Base-by-base conservation (phyloP, 1,284 basidiomycete species). In the Gymnopus androsaceus region DNA sequence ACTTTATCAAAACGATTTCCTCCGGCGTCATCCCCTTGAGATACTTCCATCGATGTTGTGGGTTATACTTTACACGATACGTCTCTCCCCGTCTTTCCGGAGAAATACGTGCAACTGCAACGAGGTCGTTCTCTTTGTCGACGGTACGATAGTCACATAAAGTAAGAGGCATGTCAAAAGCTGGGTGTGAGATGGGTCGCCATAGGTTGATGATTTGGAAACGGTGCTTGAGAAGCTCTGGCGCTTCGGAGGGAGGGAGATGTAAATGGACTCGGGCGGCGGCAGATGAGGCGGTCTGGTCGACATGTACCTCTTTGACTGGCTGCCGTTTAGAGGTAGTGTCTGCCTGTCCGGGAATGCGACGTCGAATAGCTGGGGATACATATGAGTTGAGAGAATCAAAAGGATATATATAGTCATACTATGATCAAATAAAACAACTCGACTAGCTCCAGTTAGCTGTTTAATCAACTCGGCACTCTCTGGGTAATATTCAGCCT, bases 191-290 rank as follows among this genome's bases (percentile, higher is more conserved):
- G 54, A 87, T 80, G 1, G 85, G 84, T 17, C 83, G 71, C 85
- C 85, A 87, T 44, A 87, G 71, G 68, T 86, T 87, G 68, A 87
- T 80, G 57, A 85, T 78, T 64, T 85, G 82, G 69, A 78, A 82
- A 23, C 82, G 79, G 25, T 71, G 67, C 46, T 71, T 67, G 27
- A 81, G 68, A 19, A 80, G 70, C 28, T 68, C 69, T 0, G 76
- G 76, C 0, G 73, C 81, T 21, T 83, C 79, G 6, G 66, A 65
- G 0, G 74, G 63, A 0, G 81, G 78, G 25, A 82, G 75, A 62
- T 86, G 83, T 4, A 77, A 75, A 42, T 75, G 73, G 5, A 87
- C 80, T 6, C 82, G 78, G 2, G 70, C 72, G 11, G 69, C 66
- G 17, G 83, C 73, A 1, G 82, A 77, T 3, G 65, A 63, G 2